Conservation (phyloP, 2,329 filamentous ascomycete species). For the Epichloe gansuensis region DNA sequence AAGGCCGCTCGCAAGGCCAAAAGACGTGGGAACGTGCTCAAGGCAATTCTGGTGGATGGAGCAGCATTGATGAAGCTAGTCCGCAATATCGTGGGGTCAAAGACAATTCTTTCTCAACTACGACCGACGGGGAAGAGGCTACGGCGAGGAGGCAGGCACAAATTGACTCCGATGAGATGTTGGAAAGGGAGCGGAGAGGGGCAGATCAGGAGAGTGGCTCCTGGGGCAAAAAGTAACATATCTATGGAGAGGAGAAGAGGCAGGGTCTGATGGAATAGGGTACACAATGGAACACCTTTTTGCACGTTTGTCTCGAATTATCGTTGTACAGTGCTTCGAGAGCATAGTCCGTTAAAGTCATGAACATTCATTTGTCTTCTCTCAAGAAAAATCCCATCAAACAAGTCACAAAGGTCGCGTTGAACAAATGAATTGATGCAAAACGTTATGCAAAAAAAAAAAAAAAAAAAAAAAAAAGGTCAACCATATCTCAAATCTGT, state of each 20-base stretch:
- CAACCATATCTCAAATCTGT: background rate
- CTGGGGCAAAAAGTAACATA: conserved; percentile 14
- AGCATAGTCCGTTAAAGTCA: background rate
- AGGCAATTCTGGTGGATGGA: conserved; percentile 7
- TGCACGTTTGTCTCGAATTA: background rate
- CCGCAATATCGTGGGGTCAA: conserved; percentile 8
- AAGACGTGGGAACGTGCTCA: conserved; percentile 10
- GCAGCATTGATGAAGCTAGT: conserved; percentile 15
- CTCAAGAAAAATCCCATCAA: background rate
- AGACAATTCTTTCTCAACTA: conserved; percentile 21
- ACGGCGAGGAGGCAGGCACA: conserved; percentile 34
- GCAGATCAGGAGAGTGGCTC: conserved; percentile 15
- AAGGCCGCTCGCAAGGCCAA: conserved; percentile 11
- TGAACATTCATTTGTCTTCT: background rate
- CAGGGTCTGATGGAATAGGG: background rate
- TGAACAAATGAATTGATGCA: too few species aligned
- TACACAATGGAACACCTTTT: background rate
- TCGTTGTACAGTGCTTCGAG: background rate
- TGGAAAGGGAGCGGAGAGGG: conserved; percentile 31
- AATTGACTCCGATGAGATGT: conserved; percentile 36
- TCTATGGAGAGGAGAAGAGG: background rate
- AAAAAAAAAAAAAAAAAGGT: background rate
- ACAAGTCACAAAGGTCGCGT: background rate
- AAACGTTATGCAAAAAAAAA: background rate
- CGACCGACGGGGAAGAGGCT: conserved; percentile 24